A percentile compares a stretch with the other conserved stretches of the same genome.
These are phyloP conservation scores for Kwoniella shivajii DNA, from an alignment of 1,284 basidiomycete species.

Conservation along the genomic window DNA sequence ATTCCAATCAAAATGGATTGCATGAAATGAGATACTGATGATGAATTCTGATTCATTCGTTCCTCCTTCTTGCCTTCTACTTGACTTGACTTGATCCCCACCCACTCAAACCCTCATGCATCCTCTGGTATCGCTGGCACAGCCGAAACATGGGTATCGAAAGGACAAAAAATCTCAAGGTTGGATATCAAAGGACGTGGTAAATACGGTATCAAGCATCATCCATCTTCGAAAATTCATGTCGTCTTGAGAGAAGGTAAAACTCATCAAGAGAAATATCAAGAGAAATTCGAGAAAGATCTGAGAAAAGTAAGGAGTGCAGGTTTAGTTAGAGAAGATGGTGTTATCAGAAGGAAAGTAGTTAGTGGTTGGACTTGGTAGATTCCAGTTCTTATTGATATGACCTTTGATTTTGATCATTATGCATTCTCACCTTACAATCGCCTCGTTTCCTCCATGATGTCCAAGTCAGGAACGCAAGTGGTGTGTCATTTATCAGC, in stretches of 20 bases:
- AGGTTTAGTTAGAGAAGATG: constrained; percentile 73
- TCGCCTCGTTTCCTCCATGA: too few species aligned
- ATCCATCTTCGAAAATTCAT: constrained; percentile 74
- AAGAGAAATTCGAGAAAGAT: constrained; percentile 66
- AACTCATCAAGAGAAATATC: constrained; percentile 70
- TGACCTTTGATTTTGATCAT: background rate
- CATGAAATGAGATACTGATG: too few species aligned
- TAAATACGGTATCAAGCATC: constrained; percentile 74
- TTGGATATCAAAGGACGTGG: constrained; percentile 87
- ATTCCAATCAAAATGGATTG: too few species aligned
- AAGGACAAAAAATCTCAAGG: constrained; percentile 70
- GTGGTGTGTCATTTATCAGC: too few species aligned
- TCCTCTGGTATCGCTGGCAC: constrained; percentile 5
- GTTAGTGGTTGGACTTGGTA: constrained; percentile 77
- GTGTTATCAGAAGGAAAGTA: constrained; percentile 72
- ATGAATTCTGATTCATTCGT: too few species aligned
- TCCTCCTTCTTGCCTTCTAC: too few species aligned
- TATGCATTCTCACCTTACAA: background rate
- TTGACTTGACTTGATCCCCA: too few species aligned
- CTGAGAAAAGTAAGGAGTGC: constrained; percentile 76
- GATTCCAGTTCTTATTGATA: constrained; percentile 21
- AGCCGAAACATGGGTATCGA: constrained; percentile 93
- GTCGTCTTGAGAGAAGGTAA: constrained; percentile 82
- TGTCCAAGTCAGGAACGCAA: too few species aligned
- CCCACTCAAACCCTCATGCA: background rate